These are phyloP conservation scores for Aquilaria sinensis DNA, from an alignment of 345 rosid species.

Conservation along the genomic window DNA sequence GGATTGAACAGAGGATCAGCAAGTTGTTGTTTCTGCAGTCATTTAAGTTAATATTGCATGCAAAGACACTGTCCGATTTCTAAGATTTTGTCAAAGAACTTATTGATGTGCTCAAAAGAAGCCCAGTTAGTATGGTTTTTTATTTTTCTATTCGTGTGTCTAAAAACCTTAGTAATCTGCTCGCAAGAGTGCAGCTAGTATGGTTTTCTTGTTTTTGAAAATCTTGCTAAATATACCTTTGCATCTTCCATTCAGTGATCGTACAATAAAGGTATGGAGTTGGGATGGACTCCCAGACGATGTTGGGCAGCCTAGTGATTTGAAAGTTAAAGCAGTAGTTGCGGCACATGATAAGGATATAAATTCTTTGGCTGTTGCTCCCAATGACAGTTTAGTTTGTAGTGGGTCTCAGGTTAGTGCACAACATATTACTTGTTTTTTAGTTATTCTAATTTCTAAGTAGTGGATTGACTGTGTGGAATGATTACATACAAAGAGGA, in stretches of 20 bases:
- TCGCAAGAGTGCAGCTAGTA: background rate
- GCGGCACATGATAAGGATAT: conserved; percentile 95
- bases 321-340: conserved; percentile 86
- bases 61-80: no score
- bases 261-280: conserved; percentile 92
- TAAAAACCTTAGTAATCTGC: no score
- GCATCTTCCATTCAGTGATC: conserved; percentile 56
- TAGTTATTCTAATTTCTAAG: background rate
- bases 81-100: no score
- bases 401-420: conserved; percentile 86
- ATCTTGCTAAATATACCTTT: conserved; percentile 5
- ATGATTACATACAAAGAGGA: background rate
- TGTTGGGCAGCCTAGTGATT: conserved; percentile 46
- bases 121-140: no score
- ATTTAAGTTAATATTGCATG: no score
- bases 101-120: no score
- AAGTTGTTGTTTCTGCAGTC: no score
- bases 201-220: background rate
- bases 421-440: background rate
- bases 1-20: no score
- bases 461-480: background rate
- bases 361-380: conserved; percentile 83
- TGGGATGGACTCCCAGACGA: conserved; percentile 59
- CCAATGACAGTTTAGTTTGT: conserved; percentile 85
- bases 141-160: no score